A percentile compares a stretch with the other conserved stretches of the same genome.
phyloP scores from a whole-genome alignment of 495 filamentous ascomycete species.

The Trichocladium uniseriatum region DNA sequence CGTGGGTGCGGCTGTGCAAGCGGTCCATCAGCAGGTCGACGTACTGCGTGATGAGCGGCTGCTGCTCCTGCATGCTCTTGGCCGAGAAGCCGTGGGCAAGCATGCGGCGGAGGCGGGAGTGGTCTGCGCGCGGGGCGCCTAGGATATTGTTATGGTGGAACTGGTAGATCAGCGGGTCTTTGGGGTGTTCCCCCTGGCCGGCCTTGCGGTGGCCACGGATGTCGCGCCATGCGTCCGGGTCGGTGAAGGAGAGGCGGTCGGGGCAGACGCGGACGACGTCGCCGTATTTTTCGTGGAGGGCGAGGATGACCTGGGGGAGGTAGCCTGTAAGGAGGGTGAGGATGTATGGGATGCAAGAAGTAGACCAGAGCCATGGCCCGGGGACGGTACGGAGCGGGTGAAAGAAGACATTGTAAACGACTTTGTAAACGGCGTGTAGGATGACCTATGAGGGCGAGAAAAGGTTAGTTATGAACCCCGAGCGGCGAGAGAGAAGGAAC shows the following conservation, averaged over 20 bases:
- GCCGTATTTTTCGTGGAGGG: conserved; percentile 44
- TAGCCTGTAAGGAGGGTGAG: conserved; percentile 14
- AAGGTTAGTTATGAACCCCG: not conserved
- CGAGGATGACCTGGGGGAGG: conserved; percentile 6
- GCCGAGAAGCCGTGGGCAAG: conserved; percentile 45
- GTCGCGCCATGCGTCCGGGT: conserved; percentile 45
- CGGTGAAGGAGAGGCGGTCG: conserved; percentile 46
- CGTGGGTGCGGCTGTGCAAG: conserved; percentile 16
- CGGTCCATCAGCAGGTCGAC: conserved; percentile 35
- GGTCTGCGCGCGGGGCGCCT: conserved; percentile 25
- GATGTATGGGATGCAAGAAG: conserved; percentile 31
- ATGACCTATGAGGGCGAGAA: not conserved
- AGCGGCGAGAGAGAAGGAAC: not conserved
- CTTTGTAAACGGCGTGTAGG: not conserved
- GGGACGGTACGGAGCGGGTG: conserved; percentile 45
- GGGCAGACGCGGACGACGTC: conserved; percentile 48
- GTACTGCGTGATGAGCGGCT: conserved; percentile 31
- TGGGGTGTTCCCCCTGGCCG: conserved; percentile 24
- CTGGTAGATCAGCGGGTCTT: conserved; percentile 28
- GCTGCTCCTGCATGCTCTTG: conserved; percentile 34
- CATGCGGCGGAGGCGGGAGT: conserved; percentile 34
- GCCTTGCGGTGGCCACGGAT: conserved; percentile 44
- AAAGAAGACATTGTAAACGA: conserved; percentile 42
- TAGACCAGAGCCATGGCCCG: conserved; percentile 37
- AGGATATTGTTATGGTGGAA: conserved; percentile 18